These are phyloP conservation scores for Berkeleyomyces rouxiae DNA, from an alignment of 2,329 filamentous ascomycete genomes.

Conservation along the genomic window DNA sequence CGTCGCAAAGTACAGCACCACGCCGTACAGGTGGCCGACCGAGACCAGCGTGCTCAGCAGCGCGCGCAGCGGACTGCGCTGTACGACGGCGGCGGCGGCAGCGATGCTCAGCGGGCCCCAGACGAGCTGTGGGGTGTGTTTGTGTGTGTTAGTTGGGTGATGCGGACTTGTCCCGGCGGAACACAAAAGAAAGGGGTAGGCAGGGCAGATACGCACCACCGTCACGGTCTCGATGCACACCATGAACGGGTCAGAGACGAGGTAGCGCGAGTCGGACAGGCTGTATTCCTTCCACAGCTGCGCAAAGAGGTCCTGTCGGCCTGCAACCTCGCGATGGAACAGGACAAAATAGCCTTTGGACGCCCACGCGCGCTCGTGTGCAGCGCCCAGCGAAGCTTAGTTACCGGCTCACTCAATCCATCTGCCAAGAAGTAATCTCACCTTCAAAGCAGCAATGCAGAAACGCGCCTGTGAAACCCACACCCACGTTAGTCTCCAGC, in stretches of 20 bases:
- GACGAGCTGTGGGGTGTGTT: conserved; percentile 27
- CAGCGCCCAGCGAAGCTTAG: background rate
- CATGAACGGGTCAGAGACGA: conserved; percentile 68
- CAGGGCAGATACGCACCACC: conserved; percentile 35
- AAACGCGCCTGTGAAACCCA: conserved; percentile 33
- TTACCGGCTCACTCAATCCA: background rate
- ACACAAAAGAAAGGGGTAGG: background rate
- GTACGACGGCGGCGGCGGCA: conserved; percentile 30
- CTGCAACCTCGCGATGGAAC: conserved; percentile 48
- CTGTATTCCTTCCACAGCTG: conserved; percentile 92
- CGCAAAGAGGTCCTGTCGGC: conserved; percentile 55
- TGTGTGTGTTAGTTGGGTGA: background rate
- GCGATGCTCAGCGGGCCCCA: conserved; percentile 44
- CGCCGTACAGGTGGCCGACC: conserved; percentile 41
- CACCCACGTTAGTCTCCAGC: background rate
- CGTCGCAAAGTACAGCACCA: conserved; percentile 45
- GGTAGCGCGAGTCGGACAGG: conserved; percentile 70
- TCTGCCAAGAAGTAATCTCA: conserved; percentile 18
- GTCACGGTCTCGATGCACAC: conserved; percentile 79
- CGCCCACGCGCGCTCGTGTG: background rate
- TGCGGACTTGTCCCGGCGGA: background rate
- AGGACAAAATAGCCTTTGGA: conserved; percentile 53
- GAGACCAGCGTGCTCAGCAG: conserved; percentile 34
- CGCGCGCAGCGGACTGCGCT: conserved; percentile 29
- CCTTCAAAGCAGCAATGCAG: conserved; percentile 75